phyloP scores from a whole-genome alignment of 108 stramenopile genomes.

The Chaetoceros muelleri region DNA sequence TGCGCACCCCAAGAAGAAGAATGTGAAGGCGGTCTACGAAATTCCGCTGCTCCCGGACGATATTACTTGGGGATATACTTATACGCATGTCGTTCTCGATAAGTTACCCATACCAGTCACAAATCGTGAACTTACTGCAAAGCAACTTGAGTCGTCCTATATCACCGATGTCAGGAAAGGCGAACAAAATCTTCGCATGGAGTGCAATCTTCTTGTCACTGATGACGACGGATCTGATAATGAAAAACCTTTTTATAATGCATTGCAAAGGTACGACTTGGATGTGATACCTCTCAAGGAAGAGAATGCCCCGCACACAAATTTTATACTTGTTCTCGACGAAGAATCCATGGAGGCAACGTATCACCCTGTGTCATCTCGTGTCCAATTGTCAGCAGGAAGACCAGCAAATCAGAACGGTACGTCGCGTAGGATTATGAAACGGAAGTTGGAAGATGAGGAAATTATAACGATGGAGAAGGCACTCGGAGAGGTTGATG shows the following conservation, averaged over 20 bases:
- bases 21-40: constrained; percentile 46
- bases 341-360: constrained; percentile 16
- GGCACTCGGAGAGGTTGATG: constrained; percentile 56
- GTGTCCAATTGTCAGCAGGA: constrained; percentile 71
- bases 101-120: constrained; percentile 36
- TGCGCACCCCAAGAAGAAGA: constrained; percentile 57
- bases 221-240: constrained; percentile 10
- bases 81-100: constrained; percentile 78
- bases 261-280: constrained; percentile 65
- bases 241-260: too few species aligned
- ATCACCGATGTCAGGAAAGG: constrained; percentile 66
- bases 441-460: constrained; percentile 29
- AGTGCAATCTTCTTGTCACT: constrained; percentile 60
- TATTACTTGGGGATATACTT: constrained; percentile 58
- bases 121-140: constrained; percentile 12
- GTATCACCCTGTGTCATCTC: constrained; percentile 60
- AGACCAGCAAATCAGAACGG: constrained; percentile 32
- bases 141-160: constrained; percentile 34
- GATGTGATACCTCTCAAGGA: constrained; percentile 74
- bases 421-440: constrained; percentile 23
- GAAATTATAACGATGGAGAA: constrained; percentile 46
- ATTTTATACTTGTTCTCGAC: constrained; percentile 57
- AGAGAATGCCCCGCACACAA: constrained; percentile 52
- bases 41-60: constrained; percentile 64
- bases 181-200: constrained; percentile 57